Evolutionary conservation across 208 protist genomes (phyloP).

Genomic region (Tritrichomonas foetus): DNA sequence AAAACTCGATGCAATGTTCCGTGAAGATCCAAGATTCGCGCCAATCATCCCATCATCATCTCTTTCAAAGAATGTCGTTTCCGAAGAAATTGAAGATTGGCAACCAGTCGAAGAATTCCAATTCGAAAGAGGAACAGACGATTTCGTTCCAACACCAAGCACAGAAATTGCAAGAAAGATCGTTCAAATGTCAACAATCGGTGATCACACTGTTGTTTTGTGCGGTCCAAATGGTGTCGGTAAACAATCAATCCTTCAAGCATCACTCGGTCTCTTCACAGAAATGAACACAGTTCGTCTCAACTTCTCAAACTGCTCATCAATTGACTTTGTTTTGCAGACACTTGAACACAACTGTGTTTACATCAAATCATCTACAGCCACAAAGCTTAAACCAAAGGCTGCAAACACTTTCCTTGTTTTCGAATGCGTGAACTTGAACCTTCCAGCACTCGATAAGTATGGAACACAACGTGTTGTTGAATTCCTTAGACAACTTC

Average conservation of each 20-base stretch:
- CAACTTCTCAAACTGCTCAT: slow-evolving; percentile 95
- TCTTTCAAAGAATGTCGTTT: background rate
- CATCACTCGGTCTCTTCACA: slow-evolving; percentile 73
- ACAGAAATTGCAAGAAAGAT: background rate
- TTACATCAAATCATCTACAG: slow-evolving; percentile 71
- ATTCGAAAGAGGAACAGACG: background rate
- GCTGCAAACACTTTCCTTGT: slow-evolving; percentile 77
- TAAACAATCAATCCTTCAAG: slow-evolving; percentile 94
- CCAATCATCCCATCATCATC: background rate
- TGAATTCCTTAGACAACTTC: slow-evolving; percentile 91
- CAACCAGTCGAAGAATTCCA: background rate
- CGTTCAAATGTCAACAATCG: background rate
- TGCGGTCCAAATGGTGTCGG: slow-evolving; percentile 77
- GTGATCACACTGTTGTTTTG: slow-evolving; percentile 75
- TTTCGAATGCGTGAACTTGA: slow-evolving; percentile 98
- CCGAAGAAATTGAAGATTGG: background rate
- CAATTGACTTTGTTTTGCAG: slow-evolving; percentile 84
- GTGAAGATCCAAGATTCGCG: background rate
- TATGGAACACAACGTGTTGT: slow-evolving; percentile 96
- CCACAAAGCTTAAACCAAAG: slow-evolving; percentile 46
- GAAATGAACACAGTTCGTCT: slow-evolving; percentile 87
- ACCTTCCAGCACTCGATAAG: slow-evolving; percentile 83
- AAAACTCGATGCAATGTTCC: background rate
- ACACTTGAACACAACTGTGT: slow-evolving; percentile 93
- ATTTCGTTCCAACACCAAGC: background rate